Evolutionary conservation across 176 grass and related monocot species (phyloP).

Genomic region (Puya raimondii): DNA sequence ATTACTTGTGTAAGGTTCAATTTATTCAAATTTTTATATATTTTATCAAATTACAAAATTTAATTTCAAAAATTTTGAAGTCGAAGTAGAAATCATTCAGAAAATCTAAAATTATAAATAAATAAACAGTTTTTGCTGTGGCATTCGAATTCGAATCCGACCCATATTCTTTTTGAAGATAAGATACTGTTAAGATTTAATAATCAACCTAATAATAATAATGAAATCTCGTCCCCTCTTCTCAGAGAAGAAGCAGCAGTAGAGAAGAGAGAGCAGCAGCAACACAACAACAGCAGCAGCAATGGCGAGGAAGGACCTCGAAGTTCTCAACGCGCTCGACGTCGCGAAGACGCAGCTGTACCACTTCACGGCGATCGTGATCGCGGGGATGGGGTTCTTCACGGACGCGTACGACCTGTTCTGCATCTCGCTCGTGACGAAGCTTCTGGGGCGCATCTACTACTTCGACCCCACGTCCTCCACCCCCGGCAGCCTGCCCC

Average conservation of each 20-base stretch:
- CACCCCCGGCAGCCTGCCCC: constrained; percentile 27
- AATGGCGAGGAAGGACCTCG: constrained; percentile 34
- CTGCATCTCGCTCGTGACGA: constrained; percentile 64
- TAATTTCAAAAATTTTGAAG: no score
- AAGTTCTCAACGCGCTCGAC: constrained; percentile 55
- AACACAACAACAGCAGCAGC: neutral
- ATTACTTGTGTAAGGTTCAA: no score
- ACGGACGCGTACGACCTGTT: constrained; percentile 92
- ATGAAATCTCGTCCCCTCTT: neutral
- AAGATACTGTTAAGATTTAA: no score
- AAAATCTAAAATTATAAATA: no score
- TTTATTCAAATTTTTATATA: no score
- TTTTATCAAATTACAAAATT: no score
- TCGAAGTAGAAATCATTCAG: no score
- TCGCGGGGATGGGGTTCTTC: constrained; percentile 96
- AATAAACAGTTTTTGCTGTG: no score
- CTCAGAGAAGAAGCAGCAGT: neutral
- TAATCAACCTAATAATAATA: no score
- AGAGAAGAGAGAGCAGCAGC: neutral
- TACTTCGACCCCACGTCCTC: constrained; percentile 29
- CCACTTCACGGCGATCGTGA: constrained; percentile 70
- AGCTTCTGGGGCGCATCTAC: constrained; percentile 64
- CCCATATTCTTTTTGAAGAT: no score
- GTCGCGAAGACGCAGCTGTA: constrained; percentile 68
- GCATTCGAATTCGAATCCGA: no score